Base-by-base conservation (phyloP, 2,329 filamentous ascomycete genomes). In the Salinomyces thailandicus region DNA sequence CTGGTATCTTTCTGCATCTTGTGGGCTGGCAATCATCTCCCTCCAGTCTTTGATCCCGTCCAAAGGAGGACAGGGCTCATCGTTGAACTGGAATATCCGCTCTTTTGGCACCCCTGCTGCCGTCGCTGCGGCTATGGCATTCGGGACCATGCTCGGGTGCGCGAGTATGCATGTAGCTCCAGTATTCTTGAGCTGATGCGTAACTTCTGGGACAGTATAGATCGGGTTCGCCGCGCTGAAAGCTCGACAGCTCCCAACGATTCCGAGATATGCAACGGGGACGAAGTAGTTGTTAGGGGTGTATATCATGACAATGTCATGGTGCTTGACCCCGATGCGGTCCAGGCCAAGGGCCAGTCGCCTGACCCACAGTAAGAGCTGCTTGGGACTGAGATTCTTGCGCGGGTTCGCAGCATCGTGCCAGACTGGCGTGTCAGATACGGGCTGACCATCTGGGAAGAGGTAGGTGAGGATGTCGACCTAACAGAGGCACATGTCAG, bases 281-380 rank as follows among this genome's bases (percentile, higher is more conserved):
- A 75, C 63, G 43, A 69, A 72, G 26, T 75, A 66, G 42, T 73
- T 68, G 47, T 75, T 75, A 2, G 67, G 63, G 0, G 67, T 68
- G 46, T 67, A 71, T 29, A 73, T 62, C 61, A 75, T 62, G 19
- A 72, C 67, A 2, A 71, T 67, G 35, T 75, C 71, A 9, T 67
- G 67, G 33, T 54, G 58, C 37, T 62, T 48, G 5, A 74, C 39
- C 0, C 66, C 68, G 5, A 69, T 47, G 3, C 49, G 57, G 33
- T 69, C 58, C 11, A 75, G 57, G 3, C 71, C 71, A 24, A 59
- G 54, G 0, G 63, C 67, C n/a, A 76, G 48, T 38, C 69, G 59
- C 48, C 66, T 71, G 26, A 68, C 60, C 69, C 69, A 75, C 58
- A 56, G 48, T 18, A 75, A 47, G 16, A 67, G 52, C 46, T 72